A percentile compares a stretch with the other conserved stretches of the same genome.
phyloP scores from a whole-genome alignment of 768 basidiomycete genomes.

The Kondoa subrosea region DNA sequence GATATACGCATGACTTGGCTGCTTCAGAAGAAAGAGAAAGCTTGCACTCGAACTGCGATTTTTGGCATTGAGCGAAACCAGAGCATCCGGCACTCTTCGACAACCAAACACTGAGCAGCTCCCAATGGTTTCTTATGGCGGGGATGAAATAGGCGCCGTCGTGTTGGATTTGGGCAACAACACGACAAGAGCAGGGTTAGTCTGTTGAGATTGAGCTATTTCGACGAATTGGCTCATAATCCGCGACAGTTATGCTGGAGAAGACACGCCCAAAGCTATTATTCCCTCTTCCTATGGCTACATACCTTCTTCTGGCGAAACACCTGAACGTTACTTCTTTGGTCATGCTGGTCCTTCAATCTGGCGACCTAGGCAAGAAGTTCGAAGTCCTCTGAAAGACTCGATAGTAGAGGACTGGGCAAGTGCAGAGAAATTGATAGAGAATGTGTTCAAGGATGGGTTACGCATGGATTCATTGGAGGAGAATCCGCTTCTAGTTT shows the following conservation, averaged over 20 bases:
- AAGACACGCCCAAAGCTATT: slow-evolving; percentile 37
- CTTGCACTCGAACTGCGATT: no score
- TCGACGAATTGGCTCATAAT: not conserved
- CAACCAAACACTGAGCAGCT: not conserved
- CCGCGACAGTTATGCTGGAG: not conserved
- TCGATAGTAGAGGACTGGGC: slow-evolving; percentile 61
- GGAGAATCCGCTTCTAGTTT: slow-evolving; percentile 81
- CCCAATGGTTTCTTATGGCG: slow-evolving; percentile 21
- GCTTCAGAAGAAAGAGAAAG: no score
- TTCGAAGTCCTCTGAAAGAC: slow-evolving; percentile 63
- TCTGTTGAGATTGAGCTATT: not conserved
- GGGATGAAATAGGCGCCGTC: slow-evolving; percentile 81
- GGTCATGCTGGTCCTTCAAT: slow-evolving; percentile 56
- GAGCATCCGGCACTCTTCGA: no score
- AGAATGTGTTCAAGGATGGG: slow-evolving; percentile 43
- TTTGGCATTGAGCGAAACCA: no score
- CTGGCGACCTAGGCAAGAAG: slow-evolving; percentile 79
- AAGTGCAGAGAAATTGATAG: slow-evolving; percentile 52
- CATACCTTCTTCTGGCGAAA: slow-evolving; percentile 33
- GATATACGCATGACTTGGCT: slow-evolving; percentile 2
- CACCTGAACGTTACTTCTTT: slow-evolving; percentile 18
- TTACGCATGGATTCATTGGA: slow-evolving; percentile 22
- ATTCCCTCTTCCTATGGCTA: slow-evolving; percentile 81
- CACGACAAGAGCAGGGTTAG: slow-evolving; percentile 61
- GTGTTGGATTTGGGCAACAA: slow-evolving; percentile 88